Base-by-base conservation (phyloP, 2,329 filamentous ascomycete genomes). In the Botrytis fabae region DNA sequence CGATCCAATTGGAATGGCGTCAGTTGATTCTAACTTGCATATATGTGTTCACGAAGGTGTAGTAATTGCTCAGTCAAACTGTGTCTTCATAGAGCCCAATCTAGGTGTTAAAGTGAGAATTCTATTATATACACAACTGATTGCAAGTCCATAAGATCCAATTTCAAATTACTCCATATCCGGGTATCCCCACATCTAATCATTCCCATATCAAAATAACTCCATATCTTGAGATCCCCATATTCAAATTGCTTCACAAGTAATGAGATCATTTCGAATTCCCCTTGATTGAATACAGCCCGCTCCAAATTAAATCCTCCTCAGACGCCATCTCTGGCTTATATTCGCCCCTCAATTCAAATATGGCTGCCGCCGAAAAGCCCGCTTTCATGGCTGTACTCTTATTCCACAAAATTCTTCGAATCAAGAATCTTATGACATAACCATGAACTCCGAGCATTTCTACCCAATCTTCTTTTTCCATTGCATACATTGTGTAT, bases 401-500 rank as follows among this genome's bases (percentile, higher is more conserved):
- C n/a, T 35, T 10, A 35, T 61, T 61, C 66, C 66, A 61, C 40
- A 69, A n/a, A 2, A 69, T 60, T 44, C 66, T 59, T 61, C 51
- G 38, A 46, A 69, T 69, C n/a, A 60, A 60, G 28, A 42, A 46
- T 35, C 66, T 42, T n/a, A 69, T 46, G 38, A 42, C 2, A 38
- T 60, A 16, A 8, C 68, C 54, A 60, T 69, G 68, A n/a, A 25
- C 6, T 25, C 68, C 68, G 28, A 69, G 68, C 22, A 38, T 46
- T 5, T 59, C 28, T 20, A 61, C n/a, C 68, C 68, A 69, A 22
- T 18, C 38, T 25, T 69, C 68, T 44, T 40, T 69, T 14, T 69
- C 68, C 40, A 69, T 69, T 0, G n/a, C 22, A 25, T 44, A 61
- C 51, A 69, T 32, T n/a, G 9, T 42, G 8, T 10, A 8, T 18